Conservation (phyloP, 176 grass and related monocot species). For the Zea luxurians region DNA sequence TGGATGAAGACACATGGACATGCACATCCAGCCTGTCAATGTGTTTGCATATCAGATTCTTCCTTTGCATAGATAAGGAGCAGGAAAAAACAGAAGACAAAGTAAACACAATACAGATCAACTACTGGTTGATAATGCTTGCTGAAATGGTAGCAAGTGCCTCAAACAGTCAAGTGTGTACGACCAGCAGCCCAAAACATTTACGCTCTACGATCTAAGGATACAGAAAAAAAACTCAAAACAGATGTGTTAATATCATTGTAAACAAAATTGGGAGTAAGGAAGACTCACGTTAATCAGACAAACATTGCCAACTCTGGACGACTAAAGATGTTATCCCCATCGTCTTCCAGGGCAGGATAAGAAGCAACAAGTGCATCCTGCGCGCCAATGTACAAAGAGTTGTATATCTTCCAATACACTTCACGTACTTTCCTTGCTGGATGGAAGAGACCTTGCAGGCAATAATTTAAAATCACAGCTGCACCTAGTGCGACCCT, state of each 20-base stretch:
- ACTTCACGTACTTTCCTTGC: conserved; percentile 95
- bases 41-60: conserved; percentile 41
- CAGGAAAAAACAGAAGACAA: neutral
- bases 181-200: neutral
- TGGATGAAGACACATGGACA: conserved; percentile 28
- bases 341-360: conserved; percentile 66
- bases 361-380: conserved; percentile 90
- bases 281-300: conserved; percentile 60
- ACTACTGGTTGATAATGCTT: neutral
- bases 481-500: conserved; percentile 86
- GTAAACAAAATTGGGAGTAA: conserved; percentile 13
- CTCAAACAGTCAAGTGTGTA: neutral
- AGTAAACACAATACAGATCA: neutral
- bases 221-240: neutral
- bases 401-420: conserved; percentile 99
- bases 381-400: conserved; percentile 81
- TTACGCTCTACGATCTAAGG: neutral
- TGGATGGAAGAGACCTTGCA: conserved; percentile 96
- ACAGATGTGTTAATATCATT: neutral
- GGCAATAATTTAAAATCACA: conserved; percentile 89
- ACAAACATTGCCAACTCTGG: conserved; percentile 82
- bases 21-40: conserved; percentile 50
- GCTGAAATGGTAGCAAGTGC: neutral
- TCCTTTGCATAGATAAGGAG: conserved; percentile 3
- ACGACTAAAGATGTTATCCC: conserved; percentile 58